phyloP scores from a whole-genome alignment of 495 filamentous ascomycete genomes.

The Bryoglossum gracile region DNA sequence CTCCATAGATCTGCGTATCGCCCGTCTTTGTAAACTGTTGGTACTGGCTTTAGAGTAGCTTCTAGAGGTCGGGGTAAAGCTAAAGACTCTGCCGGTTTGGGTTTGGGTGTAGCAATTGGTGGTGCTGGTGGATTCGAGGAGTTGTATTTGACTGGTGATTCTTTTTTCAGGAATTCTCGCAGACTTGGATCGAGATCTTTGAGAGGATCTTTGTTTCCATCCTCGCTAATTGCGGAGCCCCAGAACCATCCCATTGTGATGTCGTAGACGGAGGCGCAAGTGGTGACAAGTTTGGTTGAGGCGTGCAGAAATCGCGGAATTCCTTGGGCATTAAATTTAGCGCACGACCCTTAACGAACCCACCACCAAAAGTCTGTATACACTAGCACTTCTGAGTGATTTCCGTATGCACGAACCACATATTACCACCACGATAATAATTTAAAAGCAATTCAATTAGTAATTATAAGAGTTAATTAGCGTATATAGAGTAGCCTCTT shows the following conservation, averaged over 20 bases:
- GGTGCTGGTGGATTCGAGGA: conserved; percentile 14
- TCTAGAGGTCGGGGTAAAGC: conserved; percentile 3
- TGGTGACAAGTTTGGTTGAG: too few species aligned
- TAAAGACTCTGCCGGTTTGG: conserved; percentile 16
- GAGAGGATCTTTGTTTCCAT: conserved; percentile 52
- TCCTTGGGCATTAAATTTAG: too few species aligned
- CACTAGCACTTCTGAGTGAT: too few species aligned
- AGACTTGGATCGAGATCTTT: conserved; percentile 76
- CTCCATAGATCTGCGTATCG: conserved; percentile 94
- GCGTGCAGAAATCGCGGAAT: too few species aligned
- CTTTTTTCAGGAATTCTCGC: conserved; percentile 75
- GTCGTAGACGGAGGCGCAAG: too few species aligned
- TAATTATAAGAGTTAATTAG: too few species aligned
- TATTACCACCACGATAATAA: too few species aligned
- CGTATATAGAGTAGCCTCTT: too few species aligned
- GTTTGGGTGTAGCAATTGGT: conserved; percentile 19
- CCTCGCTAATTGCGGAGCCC: conserved; percentile 16
- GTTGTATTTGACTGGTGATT: conserved; percentile 68
- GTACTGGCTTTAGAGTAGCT: conserved; percentile 4
- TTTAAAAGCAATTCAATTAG: too few species aligned
- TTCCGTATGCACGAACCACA: too few species aligned
- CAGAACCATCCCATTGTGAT: conserved; percentile 25
- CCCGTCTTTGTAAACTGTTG: conserved; percentile 58
- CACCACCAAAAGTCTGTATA: too few species aligned
- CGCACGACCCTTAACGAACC: too few species aligned